Base-by-base conservation (phyloP, 2,329 filamentous ascomycete genomes). In the Talaromyces islandicus region DNA sequence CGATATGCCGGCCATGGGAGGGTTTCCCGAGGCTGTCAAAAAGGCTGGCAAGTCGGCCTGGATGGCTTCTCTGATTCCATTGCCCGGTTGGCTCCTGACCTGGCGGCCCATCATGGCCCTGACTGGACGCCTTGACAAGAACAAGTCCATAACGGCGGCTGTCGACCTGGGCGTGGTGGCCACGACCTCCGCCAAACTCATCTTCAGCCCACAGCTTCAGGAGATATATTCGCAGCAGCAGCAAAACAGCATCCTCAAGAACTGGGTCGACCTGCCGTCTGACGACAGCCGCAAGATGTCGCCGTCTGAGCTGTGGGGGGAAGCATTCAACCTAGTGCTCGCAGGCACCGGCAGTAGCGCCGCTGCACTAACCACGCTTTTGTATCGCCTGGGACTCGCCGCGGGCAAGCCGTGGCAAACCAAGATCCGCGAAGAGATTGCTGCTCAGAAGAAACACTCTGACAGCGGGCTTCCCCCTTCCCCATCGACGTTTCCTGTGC, bases 331-430 rank as follows among this genome's bases (percentile, higher is more conserved):
- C 41, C 24, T 66, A 35, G 58, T 65, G 6, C 56, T 66, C 19
- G 65, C 65, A 7, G 65, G 65, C 2, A 61, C 64, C 3, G 65
- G 65, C 17, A 66, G 65, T 35, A 64, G 58, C 14, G 60, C 64
- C 17, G 64, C 65, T 3, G 63, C 60, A 7, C 52, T 65, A 30
- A 65, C 64, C 6, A 63, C 65, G 12, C 24, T 62, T 6, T 7
- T 65, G 11, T 64, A 60, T 48, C 59, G 62, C 17, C 50, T 66
- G 27, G 65, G 65, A 14, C 46, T 57, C 7, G 14, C 57, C 7
- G 58, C 63, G 21, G 65, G 65, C 3, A 61, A 59, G 17, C 14
- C 24, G 7, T 65, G 65, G 65, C 65, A 66, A 54, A 56, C 60
- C 5, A 64, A 43, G 11, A 48, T 65, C 10, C 64, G 63, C 12